Percentiles rank a stretch among this genome's conserved stretches.
phyloP scores from a whole-genome alignment of 495 filamentous ascomycete species.

The Letharia lupina region DNA sequence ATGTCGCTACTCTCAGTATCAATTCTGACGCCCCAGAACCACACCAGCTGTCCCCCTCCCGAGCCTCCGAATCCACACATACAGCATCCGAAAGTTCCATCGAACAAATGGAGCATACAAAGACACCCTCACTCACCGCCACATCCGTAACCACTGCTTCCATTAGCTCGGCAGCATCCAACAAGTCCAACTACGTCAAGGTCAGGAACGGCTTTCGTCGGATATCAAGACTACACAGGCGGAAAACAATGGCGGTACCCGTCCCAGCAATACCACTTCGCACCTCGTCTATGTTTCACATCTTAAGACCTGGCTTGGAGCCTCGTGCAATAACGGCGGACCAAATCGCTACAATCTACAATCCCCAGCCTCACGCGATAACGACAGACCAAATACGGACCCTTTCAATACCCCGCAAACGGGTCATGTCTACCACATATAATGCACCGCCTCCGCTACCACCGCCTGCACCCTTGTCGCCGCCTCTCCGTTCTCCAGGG shows the following conservation, averaged over 20 bases:
- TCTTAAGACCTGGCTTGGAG: conserved; percentile 8
- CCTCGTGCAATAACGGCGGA: conserved; percentile 21
- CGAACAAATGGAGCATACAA: conserved; percentile 19
- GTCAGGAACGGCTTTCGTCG: conserved; percentile 24
- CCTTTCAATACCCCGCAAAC: conserved; percentile 6
- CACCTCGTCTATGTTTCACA: conserved; percentile 11
- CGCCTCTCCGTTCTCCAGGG: conserved; percentile 8
- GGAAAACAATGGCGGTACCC: conserved; percentile 19
- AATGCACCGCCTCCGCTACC: conserved; percentile 14
- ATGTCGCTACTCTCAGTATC: conserved; percentile 20
- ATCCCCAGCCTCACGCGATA: conserved; percentile 14
- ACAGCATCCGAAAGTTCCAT: conserved; percentile 25
- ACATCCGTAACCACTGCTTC: conserved; percentile 23
- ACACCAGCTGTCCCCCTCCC: conserved; percentile 9
- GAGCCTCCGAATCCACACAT: conserved; percentile 21
- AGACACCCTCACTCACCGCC: conserved; percentile 23
- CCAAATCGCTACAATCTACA: conserved; percentile 11
- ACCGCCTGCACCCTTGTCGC: conserved; percentile 14
- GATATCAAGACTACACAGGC: conserved; percentile 23
- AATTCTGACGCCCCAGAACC: conserved; percentile 3
- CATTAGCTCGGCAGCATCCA: conserved; percentile 18
- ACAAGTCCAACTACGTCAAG: conserved; percentile 24
- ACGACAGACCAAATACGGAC: conserved; percentile 12
- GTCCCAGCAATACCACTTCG: conserved; percentile 19
- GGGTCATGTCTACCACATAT: conserved; percentile 3